Base-by-base conservation (phyloP, 768 basidiomycete species). In the Hebeloma cylindrosporum region DNA sequence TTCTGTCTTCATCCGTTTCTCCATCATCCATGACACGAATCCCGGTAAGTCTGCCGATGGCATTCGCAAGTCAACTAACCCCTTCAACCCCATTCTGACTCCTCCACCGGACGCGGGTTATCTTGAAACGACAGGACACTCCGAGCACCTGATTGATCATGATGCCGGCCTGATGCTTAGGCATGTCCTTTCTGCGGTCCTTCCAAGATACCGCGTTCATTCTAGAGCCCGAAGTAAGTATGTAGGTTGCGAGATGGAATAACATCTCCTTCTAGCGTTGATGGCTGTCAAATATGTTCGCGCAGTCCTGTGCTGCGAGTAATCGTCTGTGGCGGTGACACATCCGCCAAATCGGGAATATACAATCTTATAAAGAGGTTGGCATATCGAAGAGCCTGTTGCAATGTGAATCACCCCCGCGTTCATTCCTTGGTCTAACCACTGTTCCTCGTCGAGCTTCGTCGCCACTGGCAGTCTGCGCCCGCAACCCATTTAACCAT, bases 341-440 rank as follows among this genome's bases (percentile, higher is more conserved):
- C 32, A 45, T 29, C 31, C 26, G 43, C 43, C 48, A 26, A 46
- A 50, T 50, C 23, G 16, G 37, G 48, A 47, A 16, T 22, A 43
- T 43, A 30, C 37, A 45, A 51, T 52, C 45, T 55, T 57, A 60
- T 60, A 59, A 57, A 59, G n/a, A n/a, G 53, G 21, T 33, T 18
- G 40, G 39, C 42, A 31, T 23, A 31, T 50, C 42, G 51, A 42
- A 41, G 50, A 56, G 42, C 52, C 49, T 43, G 44, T 43, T 53
- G 50, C 56, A 57, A 56, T 57, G 56, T 53, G 51, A 60, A 50
- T 27, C 20, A 42, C 21, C 48, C 48, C 47, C 43, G 27, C 44
- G 23, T 44, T 40, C 38, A 34, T 47, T 41, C 51, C 48, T 51
- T 40, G 29, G 41, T 35, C 49, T 39, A 32, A 22, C 21, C 23